Base-by-base conservation (phyloP, 2,329 filamentous ascomycete genomes). In the Cercospora beticola region DNA sequence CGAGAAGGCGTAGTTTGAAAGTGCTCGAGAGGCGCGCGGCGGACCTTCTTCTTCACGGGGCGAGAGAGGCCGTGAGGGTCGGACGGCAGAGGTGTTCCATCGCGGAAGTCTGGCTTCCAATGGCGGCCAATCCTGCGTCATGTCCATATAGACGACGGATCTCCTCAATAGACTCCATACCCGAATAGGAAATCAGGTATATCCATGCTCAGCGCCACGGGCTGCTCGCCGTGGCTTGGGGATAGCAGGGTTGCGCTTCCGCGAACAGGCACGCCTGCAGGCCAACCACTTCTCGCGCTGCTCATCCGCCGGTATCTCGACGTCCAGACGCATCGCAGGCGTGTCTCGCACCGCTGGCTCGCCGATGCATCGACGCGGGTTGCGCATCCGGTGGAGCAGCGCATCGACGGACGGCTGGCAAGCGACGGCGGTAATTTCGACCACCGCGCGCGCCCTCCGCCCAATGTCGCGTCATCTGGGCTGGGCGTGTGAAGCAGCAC, bases 201-300 rank as follows among this genome's bases (percentile, higher is more conserved):
- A 64, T 58, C 52, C 21, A 64, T 57, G 62, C 62, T 43, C 62
- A 43, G 49, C 54, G 28, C 62, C 46, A 40, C 23, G 16, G 62
- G 62, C 62, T 16, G 52, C 14, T 30, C 33, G 62, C 52, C 52
- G 46, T 65, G 62, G 62, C 62, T 65, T 59, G 62, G 52, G 54
- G 62, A 59, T 7, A 2, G 31, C 56, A 31, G 56, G 30, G 56
- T 36, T 36, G 30, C 56, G 28, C 28, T 18, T 59, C 56, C 56
- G 56, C 56, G 56, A 36, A 21, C 56, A 59, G n/a, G 31, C 56
- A 59, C 31, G 26, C 31, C 33, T 30, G 33, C 33, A 58, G n/a
- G 12, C 49, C 62, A 12, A 33, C 52, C 62, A 31, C 49, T 21
- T 43, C 14, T 43, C 62, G 33, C 36, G 8, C 1, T 46, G 4